Base-by-base conservation (phyloP, 2,329 filamentous ascomycete species). In the Ophiosphaerella herpotricha region DNA sequence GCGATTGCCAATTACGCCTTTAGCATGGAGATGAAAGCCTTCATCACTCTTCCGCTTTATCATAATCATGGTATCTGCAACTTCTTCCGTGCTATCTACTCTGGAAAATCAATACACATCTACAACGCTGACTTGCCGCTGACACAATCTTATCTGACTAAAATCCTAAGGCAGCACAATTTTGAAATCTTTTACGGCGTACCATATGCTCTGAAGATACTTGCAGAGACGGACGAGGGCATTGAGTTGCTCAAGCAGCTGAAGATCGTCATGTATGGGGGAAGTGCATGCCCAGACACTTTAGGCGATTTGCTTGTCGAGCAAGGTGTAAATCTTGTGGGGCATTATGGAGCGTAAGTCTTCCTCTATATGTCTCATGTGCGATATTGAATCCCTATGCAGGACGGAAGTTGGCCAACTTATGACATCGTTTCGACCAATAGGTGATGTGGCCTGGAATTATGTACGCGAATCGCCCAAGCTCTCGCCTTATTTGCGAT, bases 181-280 rank as follows among this genome's bases (percentile, higher is more conserved):
- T 76, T 79, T 2, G 77, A 86, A 52, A 81, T 82, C n/a, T 81
- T 88, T 39, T 81, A 86, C 48, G 79, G 77, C 2, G 85, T 88
- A 0, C 85, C 86, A 0, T 88, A 87, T 56, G 80, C 82, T 0
- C 68, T 88, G 12, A 87, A 88, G 60, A 70, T 88, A 0, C 75
- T 88, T 3, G 78, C 80, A 0, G 86, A 88, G 63, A 78, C 78
- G 0, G 72, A 80, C 0, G 77, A 80, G 21, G 85, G 85, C 0
- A 75, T 85, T n/a, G 61, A 72, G 1, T 70, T 74, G 2, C 65
- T 86, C 18, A 66, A 68, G 2, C 67, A 72, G 35, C 73, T 80
- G n/a, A 80, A 82, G 58, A 63, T 82, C 3, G 82, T 85, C 12
- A 75, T 83, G 58, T 85, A 80, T 54, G 83, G 80, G 1, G 84